Base-by-base conservation (phyloP, 176 grass and related monocot genomes). In the Cenchrus purpureus region DNA sequence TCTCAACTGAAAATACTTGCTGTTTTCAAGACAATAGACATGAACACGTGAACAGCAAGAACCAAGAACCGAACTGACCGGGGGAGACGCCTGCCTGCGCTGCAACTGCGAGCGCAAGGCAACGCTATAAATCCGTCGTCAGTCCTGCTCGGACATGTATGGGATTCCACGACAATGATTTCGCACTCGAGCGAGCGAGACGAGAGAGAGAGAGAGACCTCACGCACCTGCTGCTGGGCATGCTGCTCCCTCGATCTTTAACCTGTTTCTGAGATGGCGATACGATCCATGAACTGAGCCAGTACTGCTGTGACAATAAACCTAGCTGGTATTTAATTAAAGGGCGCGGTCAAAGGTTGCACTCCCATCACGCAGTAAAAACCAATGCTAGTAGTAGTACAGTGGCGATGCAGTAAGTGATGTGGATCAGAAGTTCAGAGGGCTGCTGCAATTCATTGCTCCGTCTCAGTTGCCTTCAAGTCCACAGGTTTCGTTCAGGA, bases 161-260 rank as follows among this genome's bases (percentile, higher is more conserved):
- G 42, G 81, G 51, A 88, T 79, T 88, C 75, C 81, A 79, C 78
- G 68, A 67, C 82, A 49, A 84, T 89, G 76, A 84, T 89, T 74
- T 74, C 16, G 76, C 76, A 53, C 79, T 89, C 51, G 82, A 89
- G 13, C 15, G 52, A 52, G 44, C 25, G 25, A 25, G 25, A 25
- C 25, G 25, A 25, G 25, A 25, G 25, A 25, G 25, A 25, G 57
- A 60, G 52, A 54, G 52, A 54, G 45, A 65, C 48, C 74, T 57
- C 81, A 45, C 53, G 49, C 46, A 6, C 69, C n/a, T 25, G n/a
- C 58, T 61, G 8, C 32, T 67, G 64, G 2, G 32, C 66, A 4
- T 51, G 73, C 48, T 71, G 68, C 43, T 71, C 2, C 68, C 19
- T 25, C 25, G 25, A 7, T 15, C 70, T 73, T 82, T 73, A 19